Evolutionary conservation across 1,139 yeast genomes (phyloP).

Genomic region (Geotrichum restrictum): DNA sequence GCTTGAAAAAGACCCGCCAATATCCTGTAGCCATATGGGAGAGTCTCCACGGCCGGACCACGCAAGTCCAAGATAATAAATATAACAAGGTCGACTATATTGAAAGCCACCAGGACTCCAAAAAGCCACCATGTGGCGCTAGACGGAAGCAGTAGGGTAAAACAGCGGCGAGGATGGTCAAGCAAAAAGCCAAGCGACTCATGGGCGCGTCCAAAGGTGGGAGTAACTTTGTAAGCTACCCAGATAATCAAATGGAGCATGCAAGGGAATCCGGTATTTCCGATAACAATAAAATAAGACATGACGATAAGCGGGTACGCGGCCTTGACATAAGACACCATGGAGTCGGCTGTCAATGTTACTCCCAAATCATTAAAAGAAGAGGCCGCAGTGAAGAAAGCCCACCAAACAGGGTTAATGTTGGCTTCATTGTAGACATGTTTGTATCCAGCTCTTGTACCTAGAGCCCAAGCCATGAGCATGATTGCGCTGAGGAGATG

Average conservation of each 20-base stretch:
- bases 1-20: constrained; percentile 87
- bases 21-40: constrained; percentile 65
- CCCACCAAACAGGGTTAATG: constrained; percentile 85
- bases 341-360: constrained; percentile 74
- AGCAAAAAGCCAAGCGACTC: constrained; percentile 83
- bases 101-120: constrained; percentile 64
- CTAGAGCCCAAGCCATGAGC: constrained; percentile 63
- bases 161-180: constrained; percentile 96
- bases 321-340: constrained; percentile 60
- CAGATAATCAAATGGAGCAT: constrained; percentile 75
- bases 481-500: constrained; percentile 58
- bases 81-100: constrained; percentile 71
- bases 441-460: constrained; percentile 42
- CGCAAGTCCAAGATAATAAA: constrained; percentile 74
- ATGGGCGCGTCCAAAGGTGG: constrained; percentile 46
- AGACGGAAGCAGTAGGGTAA: constrained; percentile 84
- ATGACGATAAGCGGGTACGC: constrained; percentile 61
- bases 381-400: constrained; percentile 72
- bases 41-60: constrained; percentile 42
- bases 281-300: constrained; percentile 72
- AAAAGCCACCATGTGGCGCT: constrained; percentile 95
- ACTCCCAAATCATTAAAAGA: constrained; percentile 81
- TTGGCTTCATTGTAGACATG: constrained; percentile 50
- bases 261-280: constrained; percentile 92
- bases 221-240: constrained; percentile 65